Evolutionary conservation across 805 yeast genomes (phyloP), one percentile per base, ranked within the genome.

Genomic region (Pichia kluyveri): DNA sequence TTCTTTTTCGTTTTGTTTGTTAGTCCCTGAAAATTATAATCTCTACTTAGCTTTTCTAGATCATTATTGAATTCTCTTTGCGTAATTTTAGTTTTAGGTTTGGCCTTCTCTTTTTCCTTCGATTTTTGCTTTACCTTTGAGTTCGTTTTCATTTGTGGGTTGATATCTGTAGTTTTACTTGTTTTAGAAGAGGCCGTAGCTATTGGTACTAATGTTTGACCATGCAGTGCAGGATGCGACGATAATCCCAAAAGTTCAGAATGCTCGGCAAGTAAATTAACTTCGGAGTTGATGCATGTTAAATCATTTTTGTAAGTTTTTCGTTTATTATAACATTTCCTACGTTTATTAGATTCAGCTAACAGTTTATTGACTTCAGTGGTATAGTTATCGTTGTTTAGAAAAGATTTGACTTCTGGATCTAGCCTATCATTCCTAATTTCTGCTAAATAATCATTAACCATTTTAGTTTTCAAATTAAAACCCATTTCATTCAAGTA

Each of bases 241-340:
- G 37, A 34, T 34, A 34, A 34, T 8, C 17, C 17, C 12, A 8
- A 3, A 7, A 34, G n/a, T 34, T 34, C 15, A 15, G 14, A 5
- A 30, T 30, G 11, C 14, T 34, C 8, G 4, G 37, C 9, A 7
- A 10, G 15, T 12, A 34, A 15, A 12, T 15, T 15, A 14, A 34
- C n/a, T 17, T 8, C n/a, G n/a, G 39, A n/a, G 4, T 37, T 18
- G 3, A 37, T 10, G 15, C 14, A 8, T 6, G 15, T 37, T 17
- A 37, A 9, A 18, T 37, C n/a, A n/a, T 9, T 18, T 9, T 44
- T 50, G 4, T 40, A 38, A 37, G 45, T 55, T 45, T 52, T 60
- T 43, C 54, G 51, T 46, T 57, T 63, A 42, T 56, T 60, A 46
- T 60, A 62, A 11, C 53, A 44, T 45, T 61, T 63, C 12, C 67